These are phyloP conservation scores for Moesziomyces aphidis DNA, from an alignment of 1,284 basidiomycete species.

Conservation along the genomic window DNA sequence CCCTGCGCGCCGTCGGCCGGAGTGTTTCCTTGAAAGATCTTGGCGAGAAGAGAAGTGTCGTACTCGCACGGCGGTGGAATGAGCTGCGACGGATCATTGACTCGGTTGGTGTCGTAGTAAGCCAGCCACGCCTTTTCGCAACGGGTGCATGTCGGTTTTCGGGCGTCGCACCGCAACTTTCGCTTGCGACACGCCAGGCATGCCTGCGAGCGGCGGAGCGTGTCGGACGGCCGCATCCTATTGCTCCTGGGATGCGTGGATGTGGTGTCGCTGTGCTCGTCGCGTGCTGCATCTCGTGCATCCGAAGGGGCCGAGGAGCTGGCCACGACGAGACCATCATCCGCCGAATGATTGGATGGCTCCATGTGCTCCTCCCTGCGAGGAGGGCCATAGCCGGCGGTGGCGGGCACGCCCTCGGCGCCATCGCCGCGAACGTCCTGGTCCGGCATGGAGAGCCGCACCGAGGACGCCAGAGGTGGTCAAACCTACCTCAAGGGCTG, in stretches of 20 bases:
- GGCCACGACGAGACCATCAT: no score
- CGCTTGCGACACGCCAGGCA: conserved; percentile 39
- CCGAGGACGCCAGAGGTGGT: not conserved
- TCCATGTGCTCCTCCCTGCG: not conserved
- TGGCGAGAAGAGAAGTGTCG: conserved; percentile 29
- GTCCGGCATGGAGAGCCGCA: conserved; percentile 7
- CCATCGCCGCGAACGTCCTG: conserved; percentile 1
- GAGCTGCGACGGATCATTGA: not conserved
- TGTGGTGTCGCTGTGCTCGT: conserved; percentile 8
- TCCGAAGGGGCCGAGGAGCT: not conserved
- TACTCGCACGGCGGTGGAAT: conserved; percentile 35
- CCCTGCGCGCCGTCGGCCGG: conserved; percentile 3
- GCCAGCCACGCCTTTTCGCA: conserved; percentile 37
- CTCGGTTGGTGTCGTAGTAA: conserved; percentile 13
- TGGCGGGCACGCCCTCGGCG: not conserved
- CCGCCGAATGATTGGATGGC: no score
- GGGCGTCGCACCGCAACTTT: conserved; percentile 39
- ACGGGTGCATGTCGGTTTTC: conserved; percentile 38
- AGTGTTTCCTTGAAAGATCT: conserved; percentile 27
- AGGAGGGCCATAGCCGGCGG: not conserved
- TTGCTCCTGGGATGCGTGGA: not conserved
- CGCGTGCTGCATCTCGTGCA: not conserved
- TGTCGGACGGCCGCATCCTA: conserved; percentile 17
- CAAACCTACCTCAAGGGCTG: not conserved
- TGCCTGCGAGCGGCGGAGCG: conserved; percentile 35